Evolutionary conservation across 2,329 filamentous ascomycete genomes (phyloP).

Genomic region (Penicillium sp.): DNA sequence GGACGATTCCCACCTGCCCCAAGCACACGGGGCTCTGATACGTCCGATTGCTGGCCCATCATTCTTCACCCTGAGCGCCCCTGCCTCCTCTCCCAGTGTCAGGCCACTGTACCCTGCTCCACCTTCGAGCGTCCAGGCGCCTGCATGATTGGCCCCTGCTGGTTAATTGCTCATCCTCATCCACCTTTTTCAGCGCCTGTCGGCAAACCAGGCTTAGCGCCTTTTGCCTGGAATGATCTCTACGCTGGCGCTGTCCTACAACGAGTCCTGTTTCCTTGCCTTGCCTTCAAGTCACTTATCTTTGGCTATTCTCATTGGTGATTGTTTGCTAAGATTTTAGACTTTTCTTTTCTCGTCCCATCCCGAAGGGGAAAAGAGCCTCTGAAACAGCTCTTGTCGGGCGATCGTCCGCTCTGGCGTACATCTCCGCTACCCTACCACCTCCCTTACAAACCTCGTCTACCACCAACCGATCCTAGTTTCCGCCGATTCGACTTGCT

Average conservation of each 20-base stretch:
- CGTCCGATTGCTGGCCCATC: slow-evolving; percentile 13
- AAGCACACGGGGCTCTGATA: slow-evolving; percentile 15
- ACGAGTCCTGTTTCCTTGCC: slow-evolving; percentile 2
- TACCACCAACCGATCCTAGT: neutral
- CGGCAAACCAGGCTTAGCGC: slow-evolving; percentile 14
- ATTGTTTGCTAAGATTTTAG: slow-evolving; percentile 10
- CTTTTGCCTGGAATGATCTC: slow-evolving; percentile 1
- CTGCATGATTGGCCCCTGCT: slow-evolving; percentile 31
- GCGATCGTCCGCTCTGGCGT: slow-evolving; percentile 10
- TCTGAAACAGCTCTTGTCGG: slow-evolving; percentile 24
- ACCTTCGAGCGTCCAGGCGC: slow-evolving; percentile 25
- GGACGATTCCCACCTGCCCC: slow-evolving; percentile 17
- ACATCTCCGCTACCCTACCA: slow-evolving; percentile 8
- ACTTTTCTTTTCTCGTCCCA: slow-evolving; percentile 5
- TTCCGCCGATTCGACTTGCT: slow-evolving; percentile 6
- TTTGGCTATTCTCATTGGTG: slow-evolving; percentile 11
- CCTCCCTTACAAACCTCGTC: slow-evolving; percentile 5
- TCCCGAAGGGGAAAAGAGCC: slow-evolving; percentile 17
- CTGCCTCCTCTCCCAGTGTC: slow-evolving; percentile 23
- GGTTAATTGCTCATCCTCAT: slow-evolving; percentile 20
- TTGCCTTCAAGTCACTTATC: slow-evolving; percentile 3
- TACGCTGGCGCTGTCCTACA: neutral
- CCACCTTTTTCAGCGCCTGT: slow-evolving; percentile 11
- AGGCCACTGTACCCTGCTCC: slow-evolving; percentile 32
- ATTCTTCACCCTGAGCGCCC: slow-evolving; percentile 17